Base-by-base conservation (phyloP, 2,329 filamentous ascomycete genomes). In the Pestalotiopsis sp. region DNA sequence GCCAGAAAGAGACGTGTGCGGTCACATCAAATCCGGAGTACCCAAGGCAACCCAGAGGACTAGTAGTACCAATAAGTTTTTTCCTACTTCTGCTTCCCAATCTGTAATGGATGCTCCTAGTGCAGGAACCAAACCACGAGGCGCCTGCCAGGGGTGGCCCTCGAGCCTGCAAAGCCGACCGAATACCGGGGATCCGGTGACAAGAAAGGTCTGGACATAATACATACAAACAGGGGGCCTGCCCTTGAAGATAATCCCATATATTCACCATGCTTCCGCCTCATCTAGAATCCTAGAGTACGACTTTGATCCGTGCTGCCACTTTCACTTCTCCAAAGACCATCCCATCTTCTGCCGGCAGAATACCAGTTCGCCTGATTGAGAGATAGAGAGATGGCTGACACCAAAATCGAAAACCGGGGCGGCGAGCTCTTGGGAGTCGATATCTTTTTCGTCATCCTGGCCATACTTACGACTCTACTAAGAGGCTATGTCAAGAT, bases 401-500 rank as follows among this genome's bases (percentile, higher is more conserved):
- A 27, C 52, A 27, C 31, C 31, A 36, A 58, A 11, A 49, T 70
- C 62, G 31, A 66, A 20, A 68, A 68, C 58, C 61, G 70, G 13
- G 69, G 69, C 23, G 65, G 58, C 12, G 14, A 69, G 66, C 68
- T 72, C 56, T 27, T 68, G 23, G 65, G 45, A 9, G 60, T 72
- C 64, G 57, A 69, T 52, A 41, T 65, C n/a, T 49, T 67, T 23
- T 71, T 71, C 14, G 23, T 70, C 7, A 38, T 31, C n/a, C 45
- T 70, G 9, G 66, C 69, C 14, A 39, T 72, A 1, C 39, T 67
- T 13, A 62, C 70, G 20, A 67, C 63, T 5, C 13, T 62, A 9
- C 61, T 72, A 49, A 41, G 70, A 58, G 59, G 58, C 31, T 72
- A 69, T 57, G 66, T 67, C 7, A 68, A 69, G 31, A 20, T 68